Conservation (phyloP, 1,284 basidiomycete genomes). For the Leccinum subrobustum region DNA sequence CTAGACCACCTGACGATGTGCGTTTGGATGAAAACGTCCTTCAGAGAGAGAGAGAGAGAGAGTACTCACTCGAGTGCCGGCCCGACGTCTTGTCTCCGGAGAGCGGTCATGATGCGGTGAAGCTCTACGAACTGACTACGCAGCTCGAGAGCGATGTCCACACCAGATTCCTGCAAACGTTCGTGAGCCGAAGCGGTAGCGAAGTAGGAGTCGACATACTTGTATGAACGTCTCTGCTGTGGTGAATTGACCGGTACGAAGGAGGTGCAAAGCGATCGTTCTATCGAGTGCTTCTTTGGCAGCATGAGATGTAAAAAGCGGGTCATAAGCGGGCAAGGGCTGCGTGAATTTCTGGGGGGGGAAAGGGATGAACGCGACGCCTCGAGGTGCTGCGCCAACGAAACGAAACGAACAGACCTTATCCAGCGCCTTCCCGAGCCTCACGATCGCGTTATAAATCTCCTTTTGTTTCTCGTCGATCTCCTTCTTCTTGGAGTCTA, state of each 20-base stretch:
- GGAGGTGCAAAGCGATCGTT: conserved; percentile 74
- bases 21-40: conserved; percentile 7
- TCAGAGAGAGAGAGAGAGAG: not conserved
- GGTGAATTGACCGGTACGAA: conserved; percentile 78
- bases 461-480: conserved; percentile 88
- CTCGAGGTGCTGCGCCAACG: not conserved
- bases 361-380: not conserved
- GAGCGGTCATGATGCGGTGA: conserved; percentile 69
- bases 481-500: conserved; percentile 77
- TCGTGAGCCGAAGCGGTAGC: conserved; percentile 1
- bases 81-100: conserved; percentile 64
- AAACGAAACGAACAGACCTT: not conserved
- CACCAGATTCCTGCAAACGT: conserved; percentile 61
- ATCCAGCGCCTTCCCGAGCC: conserved; percentile 63
- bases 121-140: conserved; percentile 68
- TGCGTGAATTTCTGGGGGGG: conserved; percentile 64
- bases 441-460: conserved; percentile 72
- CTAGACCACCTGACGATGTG: conserved; percentile 65
- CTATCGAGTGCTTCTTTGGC: conserved; percentile 66
- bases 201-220: conserved; percentile 39
- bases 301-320: conserved; percentile 65
- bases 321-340: conserved; percentile 62
- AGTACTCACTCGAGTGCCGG: conserved; percentile 71
- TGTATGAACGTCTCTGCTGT: conserved; percentile 71
- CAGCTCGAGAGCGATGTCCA: conserved; percentile 58